Conservation (phyloP, 208 protist species). For the Crithidia fasciculata region DNA sequence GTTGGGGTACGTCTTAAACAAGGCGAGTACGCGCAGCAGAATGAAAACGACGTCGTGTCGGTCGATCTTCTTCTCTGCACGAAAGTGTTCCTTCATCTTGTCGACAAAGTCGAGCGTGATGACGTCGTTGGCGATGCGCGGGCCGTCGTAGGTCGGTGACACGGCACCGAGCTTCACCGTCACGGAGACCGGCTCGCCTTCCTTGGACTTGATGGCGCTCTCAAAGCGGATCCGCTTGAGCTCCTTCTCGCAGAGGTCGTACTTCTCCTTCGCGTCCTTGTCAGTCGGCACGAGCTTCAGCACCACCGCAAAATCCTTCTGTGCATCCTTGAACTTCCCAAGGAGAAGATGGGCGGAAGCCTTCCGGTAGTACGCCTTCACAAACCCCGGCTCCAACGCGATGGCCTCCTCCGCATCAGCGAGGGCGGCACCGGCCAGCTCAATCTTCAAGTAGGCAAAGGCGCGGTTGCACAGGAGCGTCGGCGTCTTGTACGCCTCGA, state of each 20-base stretch:
- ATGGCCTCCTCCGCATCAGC: conserved; percentile 93
- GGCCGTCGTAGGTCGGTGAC: conserved; percentile 69
- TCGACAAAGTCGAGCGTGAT: conserved; percentile 86
- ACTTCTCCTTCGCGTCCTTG: conserved; percentile 89
- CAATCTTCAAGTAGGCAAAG: conserved; percentile 94
- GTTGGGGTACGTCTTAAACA: conserved; percentile 87
- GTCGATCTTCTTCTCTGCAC: conserved; percentile 83
- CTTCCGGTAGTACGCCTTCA: conserved; percentile 98
- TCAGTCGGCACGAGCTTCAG: conserved; percentile 92
- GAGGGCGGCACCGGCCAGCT: conserved; percentile 93
- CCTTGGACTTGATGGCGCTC: conserved; percentile 93
- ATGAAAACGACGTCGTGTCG: conserved; percentile 88
- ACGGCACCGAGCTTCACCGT: conserved; percentile 82
- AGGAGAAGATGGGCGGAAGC: conserved; percentile 94
- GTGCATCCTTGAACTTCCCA: conserved; percentile 95
- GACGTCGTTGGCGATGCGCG: conserved; percentile 69
- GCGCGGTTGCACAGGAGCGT: conserved; percentile 94
- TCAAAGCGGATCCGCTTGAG: conserved; percentile 94
- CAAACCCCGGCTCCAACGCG: conserved; percentile 91
- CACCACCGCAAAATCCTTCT: conserved; percentile 92
- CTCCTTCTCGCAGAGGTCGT: conserved; percentile 94
- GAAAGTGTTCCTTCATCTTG: conserved; percentile 81
- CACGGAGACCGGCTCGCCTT: conserved; percentile 65
- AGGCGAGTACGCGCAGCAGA: conserved; percentile 75
- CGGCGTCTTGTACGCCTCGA: conserved; percentile 80